Conservation (phyloP, 208 protist genomes). For the Trypanosoma theileri region DNA sequence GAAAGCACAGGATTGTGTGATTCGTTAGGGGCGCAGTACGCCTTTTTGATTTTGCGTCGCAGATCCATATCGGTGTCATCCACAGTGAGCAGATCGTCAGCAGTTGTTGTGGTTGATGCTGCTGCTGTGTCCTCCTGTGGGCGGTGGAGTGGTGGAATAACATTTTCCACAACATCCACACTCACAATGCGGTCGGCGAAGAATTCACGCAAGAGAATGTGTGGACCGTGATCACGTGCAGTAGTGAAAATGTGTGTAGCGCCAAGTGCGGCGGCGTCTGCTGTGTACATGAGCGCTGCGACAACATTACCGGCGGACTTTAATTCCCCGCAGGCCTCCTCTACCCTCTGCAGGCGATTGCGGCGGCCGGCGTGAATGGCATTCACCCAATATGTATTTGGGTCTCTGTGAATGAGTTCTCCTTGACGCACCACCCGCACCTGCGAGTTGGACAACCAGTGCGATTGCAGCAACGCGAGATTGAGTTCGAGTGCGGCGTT, state of each 20-base stretch:
- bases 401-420: conserved; percentile 71
- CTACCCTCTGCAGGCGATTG: conserved; percentile 66
- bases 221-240: conserved; percentile 40
- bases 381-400: conserved; percentile 88
- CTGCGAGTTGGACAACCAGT: conserved; percentile 39
- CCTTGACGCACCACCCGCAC: conserved; percentile 78
- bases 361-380: conserved; percentile 85
- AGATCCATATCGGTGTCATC: conserved; percentile 96
- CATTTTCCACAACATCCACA: conserved; percentile 30
- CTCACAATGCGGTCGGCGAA: conserved; percentile 43
- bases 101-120: conserved; percentile 36
- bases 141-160: conserved; percentile 87
- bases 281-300: conserved; percentile 80
- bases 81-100: conserved; percentile 96
- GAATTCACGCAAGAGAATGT: conserved; percentile 52
- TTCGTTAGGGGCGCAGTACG: conserved; percentile 92
- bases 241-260: conserved; percentile 76
- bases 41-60: conserved; percentile 95
- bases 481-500: conserved; percentile 72
- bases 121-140: conserved; percentile 25
- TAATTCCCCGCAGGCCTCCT: conserved; percentile 63
- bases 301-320: conserved; percentile 83
- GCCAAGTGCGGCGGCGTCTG: conserved; percentile 48
- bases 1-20: conserved; percentile 91
- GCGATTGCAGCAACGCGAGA: conserved; percentile 51